A percentile compares a stretch with the other conserved stretches of the same genome.
These are phyloP conservation scores for Glycine tomentella DNA, from an alignment of 306 rosid species.

Conservation along the genomic window DNA sequence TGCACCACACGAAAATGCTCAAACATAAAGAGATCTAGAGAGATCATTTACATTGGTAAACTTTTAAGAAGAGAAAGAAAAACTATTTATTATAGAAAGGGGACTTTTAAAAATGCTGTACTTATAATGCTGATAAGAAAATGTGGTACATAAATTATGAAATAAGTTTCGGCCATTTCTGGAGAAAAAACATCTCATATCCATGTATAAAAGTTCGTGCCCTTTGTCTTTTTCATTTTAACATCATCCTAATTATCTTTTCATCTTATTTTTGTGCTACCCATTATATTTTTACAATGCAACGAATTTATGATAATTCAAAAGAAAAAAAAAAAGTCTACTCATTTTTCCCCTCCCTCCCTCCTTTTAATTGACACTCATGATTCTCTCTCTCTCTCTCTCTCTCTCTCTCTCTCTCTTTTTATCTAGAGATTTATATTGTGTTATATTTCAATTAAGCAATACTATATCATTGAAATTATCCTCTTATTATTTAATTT, in stretches of 20 bases:
- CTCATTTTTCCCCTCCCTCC: no score
- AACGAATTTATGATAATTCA: no score
- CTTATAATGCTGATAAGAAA: neutral
- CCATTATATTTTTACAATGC: neutral
- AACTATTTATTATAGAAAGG: neutral
- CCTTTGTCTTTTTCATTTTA: slow-evolving; percentile 3
- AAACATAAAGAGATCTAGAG: neutral
- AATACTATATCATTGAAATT: no score
- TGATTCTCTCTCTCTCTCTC: no score
- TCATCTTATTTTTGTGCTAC: neutral
- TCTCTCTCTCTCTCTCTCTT: no score
- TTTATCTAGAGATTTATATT: no score
- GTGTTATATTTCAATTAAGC: no score
- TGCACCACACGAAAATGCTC: neutral
- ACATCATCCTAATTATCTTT: neutral
- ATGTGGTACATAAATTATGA: neutral
- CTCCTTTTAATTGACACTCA: no score
- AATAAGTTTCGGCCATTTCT: neutral
- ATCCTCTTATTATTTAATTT: no score
- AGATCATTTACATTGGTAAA: neutral
- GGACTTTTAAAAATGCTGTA: neutral
- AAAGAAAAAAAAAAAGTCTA: no score
- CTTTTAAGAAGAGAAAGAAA: neutral
- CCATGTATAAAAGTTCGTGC: neutral
- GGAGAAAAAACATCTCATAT: neutral